Evolutionary conservation across 2,329 filamentous ascomycete genomes (phyloP), one percentile per base, ranked within the genome.

Genomic region (Verticillium alfalfae): DNA sequence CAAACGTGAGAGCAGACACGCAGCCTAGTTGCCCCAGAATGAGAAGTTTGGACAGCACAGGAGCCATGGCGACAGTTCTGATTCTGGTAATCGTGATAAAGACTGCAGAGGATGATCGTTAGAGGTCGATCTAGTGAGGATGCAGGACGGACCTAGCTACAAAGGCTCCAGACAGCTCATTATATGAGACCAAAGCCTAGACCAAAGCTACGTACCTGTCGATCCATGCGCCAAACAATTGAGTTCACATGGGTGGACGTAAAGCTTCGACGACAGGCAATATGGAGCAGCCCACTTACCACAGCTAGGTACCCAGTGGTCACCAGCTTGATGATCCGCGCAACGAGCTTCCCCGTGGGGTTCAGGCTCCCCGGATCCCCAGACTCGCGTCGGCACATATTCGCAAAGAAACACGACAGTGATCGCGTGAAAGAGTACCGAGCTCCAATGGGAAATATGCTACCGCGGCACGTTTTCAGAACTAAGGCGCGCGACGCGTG

Each of bases 1-100:
- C 70, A 64, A 76, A 77, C 9, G 67, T 70, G 57, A 76, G 64
- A 13, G 68, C 70, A 36, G 66, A 62, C 12, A 56, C 65, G 36
- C 38, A 2, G 10, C 31, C 34, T 16, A 58, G 13, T 3, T 59
- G 57, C n/a, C n/a, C 39, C 56, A 58, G 22, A 26, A 54, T 31
- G 8, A 39, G 6, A 3, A 41, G 13, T 16, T 39, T 34, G 16
- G 60, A 41, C 54, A 61, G 13, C 3, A 52, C 45, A 26, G 45
- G 45, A 52, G 45, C 45, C 45, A 52, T 52, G 10, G 18, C 8
- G 22, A 10, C 18, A 26, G 22, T 12, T 7, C 9, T 37, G 36
- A 37, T 37, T n/a, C 12, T 52, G n/a, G 12, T 52, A 5, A 13
- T 22, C 10, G 4, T n/a, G 45, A 31, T 52, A 7, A 13, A 37